Evolutionary conservation across 495 filamentous ascomycete species (phyloP).

Genomic region (Peziza echinospora): DNA sequence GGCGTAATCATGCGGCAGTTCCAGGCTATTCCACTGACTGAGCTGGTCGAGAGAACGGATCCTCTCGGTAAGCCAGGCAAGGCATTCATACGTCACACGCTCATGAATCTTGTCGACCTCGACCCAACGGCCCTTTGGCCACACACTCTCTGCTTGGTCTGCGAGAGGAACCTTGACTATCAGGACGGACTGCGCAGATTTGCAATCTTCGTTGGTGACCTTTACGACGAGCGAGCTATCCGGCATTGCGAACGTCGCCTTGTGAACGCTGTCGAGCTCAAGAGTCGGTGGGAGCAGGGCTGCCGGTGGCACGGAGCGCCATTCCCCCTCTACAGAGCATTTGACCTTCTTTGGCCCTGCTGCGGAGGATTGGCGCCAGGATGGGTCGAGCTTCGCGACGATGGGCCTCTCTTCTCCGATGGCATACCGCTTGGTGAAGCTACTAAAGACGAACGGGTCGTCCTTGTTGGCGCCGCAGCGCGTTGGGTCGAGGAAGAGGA

Average conservation of each 20-base stretch:
- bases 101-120: slow-evolving; percentile 19
- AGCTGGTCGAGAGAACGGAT: slow-evolving; percentile 12
- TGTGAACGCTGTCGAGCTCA: slow-evolving; percentile 1
- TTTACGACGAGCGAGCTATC: slow-evolving; percentile 6
- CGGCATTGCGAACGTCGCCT: slow-evolving; percentile 9
- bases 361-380: slow-evolving; percentile 7
- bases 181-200: slow-evolving; percentile 16
- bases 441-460: slow-evolving; percentile 46
- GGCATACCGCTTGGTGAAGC: slow-evolving; percentile 28
- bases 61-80: slow-evolving; percentile 22
- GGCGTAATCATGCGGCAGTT: slow-evolving; percentile 3
- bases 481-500: slow-evolving; percentile 43
- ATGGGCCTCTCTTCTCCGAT: slow-evolving; percentile 31
- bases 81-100: slow-evolving; percentile 16
- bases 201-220: slow-evolving; percentile 6
- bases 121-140: slow-evolving; percentile 18
- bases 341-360: not conserved
- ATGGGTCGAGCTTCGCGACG: slow-evolving; percentile 24
- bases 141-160: slow-evolving; percentile 15
- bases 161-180: slow-evolving; percentile 16
- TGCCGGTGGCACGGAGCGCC: slow-evolving; percentile 11
- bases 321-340: slow-evolving; percentile 13
- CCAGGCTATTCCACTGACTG: slow-evolving; percentile 7
- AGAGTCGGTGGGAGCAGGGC: slow-evolving; percentile 10
- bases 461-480: slow-evolving; percentile 24